A percentile compares a stretch with the other conserved stretches of the same genome.
Evolutionary conservation across 495 filamentous ascomycete genomes (phyloP).

Genomic region (Penicillium samsonianum): DNA sequence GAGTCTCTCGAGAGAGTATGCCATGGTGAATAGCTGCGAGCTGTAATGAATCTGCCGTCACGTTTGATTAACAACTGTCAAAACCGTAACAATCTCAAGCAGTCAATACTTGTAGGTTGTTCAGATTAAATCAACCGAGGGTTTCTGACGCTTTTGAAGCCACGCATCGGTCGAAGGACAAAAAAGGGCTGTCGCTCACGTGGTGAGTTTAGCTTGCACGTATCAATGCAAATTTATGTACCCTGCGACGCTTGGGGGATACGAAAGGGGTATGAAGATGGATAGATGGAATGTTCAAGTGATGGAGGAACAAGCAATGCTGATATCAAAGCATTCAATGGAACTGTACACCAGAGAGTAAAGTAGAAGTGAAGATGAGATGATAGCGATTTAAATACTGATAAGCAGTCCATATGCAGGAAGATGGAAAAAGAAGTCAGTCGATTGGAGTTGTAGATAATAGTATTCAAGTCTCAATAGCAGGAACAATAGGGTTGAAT

Average conservation of each 20-base stretch:
- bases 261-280: too few species aligned
- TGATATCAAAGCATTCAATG: not conserved
- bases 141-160: too few species aligned
- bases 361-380: not conserved
- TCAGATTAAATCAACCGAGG: not conserved
- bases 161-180: too few species aligned
- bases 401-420: not conserved
- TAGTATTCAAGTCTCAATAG: not conserved
- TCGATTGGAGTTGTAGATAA: not conserved
- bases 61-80: not conserved
- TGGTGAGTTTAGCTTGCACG: too few species aligned
- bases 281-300: not conserved
- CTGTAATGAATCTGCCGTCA: not conserved
- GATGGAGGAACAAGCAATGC: not conserved
- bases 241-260: too few species aligned
- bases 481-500: not conserved
- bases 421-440: too few species aligned
- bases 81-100: not conserved
- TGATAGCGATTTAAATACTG: not conserved
- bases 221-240: too few species aligned
- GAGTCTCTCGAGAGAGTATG: not conserved
- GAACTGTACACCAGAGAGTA: not conserved
- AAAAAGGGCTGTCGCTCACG: too few species aligned
- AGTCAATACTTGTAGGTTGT: not conserved
- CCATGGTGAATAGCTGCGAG: not conserved